phyloP scores from a whole-genome alignment of 805 yeast genomes.

The Pichia deserticola region DNA sequence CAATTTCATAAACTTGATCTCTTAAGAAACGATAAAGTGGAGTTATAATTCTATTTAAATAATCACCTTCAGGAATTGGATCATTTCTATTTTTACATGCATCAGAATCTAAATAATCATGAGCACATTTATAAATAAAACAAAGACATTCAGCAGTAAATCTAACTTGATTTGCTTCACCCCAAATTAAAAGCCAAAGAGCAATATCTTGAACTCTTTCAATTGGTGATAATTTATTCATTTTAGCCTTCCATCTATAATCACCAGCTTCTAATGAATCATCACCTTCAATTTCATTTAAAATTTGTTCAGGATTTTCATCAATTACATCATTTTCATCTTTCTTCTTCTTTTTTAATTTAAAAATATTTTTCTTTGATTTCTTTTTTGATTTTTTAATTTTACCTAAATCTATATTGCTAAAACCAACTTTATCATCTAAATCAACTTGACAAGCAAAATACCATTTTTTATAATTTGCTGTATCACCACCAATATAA shows the following conservation, averaged over 20 bases:
- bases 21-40: constrained; percentile 79
- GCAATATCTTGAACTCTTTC: constrained; percentile 77
- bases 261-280: constrained; percentile 80
- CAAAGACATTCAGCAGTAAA: constrained; percentile 86
- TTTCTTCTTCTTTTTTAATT: constrained; percentile 53
- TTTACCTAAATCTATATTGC: constrained; percentile 73
- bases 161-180: constrained; percentile 91
- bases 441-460: constrained; percentile 84
- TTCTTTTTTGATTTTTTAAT: constrained; percentile 72
- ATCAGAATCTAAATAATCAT: constrained; percentile 82
- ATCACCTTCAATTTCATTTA: constrained; percentile 71
- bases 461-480: constrained; percentile 83
- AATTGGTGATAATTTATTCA: constrained; percentile 64
- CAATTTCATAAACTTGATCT: constrained; percentile 74
- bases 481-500: constrained; percentile 80
- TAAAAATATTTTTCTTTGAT: constrained; percentile 45
- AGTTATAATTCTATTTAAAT: constrained; percentile 82
- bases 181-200: constrained; percentile 72
- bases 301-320: constrained; percentile 52
- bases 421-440: constrained; percentile 78
- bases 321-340: constrained; percentile 65
- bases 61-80: constrained; percentile 86
- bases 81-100: constrained; percentile 83
- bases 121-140: constrained; percentile 92
- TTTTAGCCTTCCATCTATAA: constrained; percentile 75